These are phyloP conservation scores for Aeschynomene evenia DNA, from an alignment of 306 rosid genomes.

Conservation along the genomic window DNA sequence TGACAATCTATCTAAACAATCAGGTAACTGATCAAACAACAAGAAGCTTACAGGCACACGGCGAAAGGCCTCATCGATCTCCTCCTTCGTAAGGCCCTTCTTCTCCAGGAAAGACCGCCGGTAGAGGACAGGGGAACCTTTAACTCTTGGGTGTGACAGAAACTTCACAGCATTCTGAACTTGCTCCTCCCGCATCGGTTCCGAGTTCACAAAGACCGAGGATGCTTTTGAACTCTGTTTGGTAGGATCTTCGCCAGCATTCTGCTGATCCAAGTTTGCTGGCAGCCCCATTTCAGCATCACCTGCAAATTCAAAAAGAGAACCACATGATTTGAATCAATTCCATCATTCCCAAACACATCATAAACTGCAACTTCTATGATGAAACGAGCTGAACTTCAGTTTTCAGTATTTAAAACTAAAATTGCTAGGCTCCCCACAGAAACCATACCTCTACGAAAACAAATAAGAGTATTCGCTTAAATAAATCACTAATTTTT, in stretches of 20 bases:
- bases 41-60: conserved; percentile 75
- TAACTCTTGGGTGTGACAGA: conserved; percentile 77
- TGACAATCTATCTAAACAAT: not conserved
- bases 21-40: not conserved
- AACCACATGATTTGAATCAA: not conserved
- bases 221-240: conserved; percentile 43
- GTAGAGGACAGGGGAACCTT: conserved; percentile 72
- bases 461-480: not conserved
- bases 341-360: not conserved
- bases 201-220: conserved; percentile 68
- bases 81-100: conserved; percentile 90
- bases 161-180: conserved; percentile 85
- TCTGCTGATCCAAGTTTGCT: conserved; percentile 44
- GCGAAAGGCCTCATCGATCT: conserved; percentile 85
- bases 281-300: conserved; percentile 39
- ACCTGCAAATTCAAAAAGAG: conserved; percentile 20
- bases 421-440: not conserved
- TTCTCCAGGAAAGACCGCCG: conserved; percentile 82
- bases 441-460: not conserved
- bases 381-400: not conserved
- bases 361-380: not conserved
- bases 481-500: not conserved
- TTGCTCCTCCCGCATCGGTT: conserved; percentile 86
- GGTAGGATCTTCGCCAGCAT: conserved; percentile 42
- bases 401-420: not conserved